These are phyloP conservation scores for Phytopythium oedochilum DNA, from an alignment of 352 stramenopile species.

Conservation along the genomic window DNA sequence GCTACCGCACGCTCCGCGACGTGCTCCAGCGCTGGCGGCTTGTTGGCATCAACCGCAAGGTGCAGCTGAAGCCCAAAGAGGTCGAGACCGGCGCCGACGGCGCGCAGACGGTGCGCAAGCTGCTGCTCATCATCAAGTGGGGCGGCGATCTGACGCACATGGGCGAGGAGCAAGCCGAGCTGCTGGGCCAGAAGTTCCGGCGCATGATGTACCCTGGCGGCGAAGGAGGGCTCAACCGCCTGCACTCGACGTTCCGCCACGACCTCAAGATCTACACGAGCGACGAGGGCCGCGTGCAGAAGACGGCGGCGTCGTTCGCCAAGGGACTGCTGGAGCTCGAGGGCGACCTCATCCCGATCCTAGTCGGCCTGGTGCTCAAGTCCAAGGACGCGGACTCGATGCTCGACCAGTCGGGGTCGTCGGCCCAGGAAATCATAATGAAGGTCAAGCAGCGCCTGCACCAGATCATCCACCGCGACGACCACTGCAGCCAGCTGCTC, in stretches of 20 bases:
- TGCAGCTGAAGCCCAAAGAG: conserved; percentile 91
- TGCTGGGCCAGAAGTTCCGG: conserved; percentile 89
- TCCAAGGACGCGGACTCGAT: conserved; percentile 93
- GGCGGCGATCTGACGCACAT: conserved; percentile 98
- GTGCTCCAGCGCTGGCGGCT: conserved; percentile 94
- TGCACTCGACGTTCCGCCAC: conserved; percentile 99
- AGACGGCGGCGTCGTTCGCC: conserved; percentile 98
- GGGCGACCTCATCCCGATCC: conserved; percentile 98
- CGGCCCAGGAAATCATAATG: conserved; percentile 90
- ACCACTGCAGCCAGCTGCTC: conserved; percentile 74
- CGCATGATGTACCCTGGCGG: conserved; percentile 89
- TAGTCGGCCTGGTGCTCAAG: conserved; percentile 92
- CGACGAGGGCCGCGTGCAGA: conserved; percentile 99
- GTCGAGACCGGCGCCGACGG: conserved; percentile 13
- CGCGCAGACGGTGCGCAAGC: conserved; percentile 56
- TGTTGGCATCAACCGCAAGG: conserved; percentile 97
- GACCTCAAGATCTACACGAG: conserved; percentile 99
- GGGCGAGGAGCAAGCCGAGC: conserved; percentile 94
- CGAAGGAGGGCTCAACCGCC: conserved; percentile 94
- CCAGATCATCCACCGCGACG: conserved; percentile 80
- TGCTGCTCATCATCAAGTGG: conserved; percentile 99
- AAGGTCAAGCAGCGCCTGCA: conserved; percentile 85
- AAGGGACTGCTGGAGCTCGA: conserved; percentile 99
- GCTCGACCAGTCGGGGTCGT: conserved; percentile 98
- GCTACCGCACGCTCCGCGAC: conserved; percentile 84